Evolutionary conservation across 2,329 filamentous ascomycete genomes (phyloP).

Genomic region (Aspergillus felis): DNA sequence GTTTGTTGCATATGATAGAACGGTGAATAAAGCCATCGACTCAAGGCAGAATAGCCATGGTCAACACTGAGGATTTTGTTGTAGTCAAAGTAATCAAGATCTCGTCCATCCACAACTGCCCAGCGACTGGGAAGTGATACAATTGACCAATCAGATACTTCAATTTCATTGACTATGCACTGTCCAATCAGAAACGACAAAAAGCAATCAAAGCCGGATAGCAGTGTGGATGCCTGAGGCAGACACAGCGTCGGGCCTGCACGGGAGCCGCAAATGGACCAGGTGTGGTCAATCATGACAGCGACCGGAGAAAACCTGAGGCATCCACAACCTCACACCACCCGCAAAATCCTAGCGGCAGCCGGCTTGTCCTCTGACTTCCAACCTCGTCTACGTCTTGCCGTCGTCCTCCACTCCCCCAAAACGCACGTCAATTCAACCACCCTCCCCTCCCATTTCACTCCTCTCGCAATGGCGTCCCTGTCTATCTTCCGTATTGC

Average conservation of each 20-base stretch:
- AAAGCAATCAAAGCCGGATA: constrained; percentile 18
- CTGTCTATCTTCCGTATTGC: constrained; percentile 66
- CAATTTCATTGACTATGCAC: background rate
- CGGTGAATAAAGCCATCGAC: background rate
- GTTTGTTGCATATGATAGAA: background rate
- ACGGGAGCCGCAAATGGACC: constrained; percentile 16
- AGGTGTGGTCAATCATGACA: constrained; percentile 11
- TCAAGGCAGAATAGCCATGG: background rate
- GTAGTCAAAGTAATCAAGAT: too few relatives aligned
- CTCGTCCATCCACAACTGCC: too few relatives aligned
- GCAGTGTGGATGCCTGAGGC: constrained; percentile 24
- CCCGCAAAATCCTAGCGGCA: constrained; percentile 36
- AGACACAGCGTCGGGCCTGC: constrained; percentile 12
- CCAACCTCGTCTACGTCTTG: constrained; percentile 20
- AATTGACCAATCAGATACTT: constrained; percentile 9
- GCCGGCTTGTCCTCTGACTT: constrained; percentile 18
- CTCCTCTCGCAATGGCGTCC: constrained; percentile 56
- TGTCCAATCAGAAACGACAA: constrained; percentile 24
- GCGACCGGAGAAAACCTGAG: constrained; percentile 14
- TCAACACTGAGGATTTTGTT: background rate
- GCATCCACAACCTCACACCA: constrained; percentile 32
- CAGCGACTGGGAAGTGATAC: too few relatives aligned
- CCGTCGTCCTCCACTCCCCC: constrained; percentile 11
- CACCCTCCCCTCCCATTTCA: constrained; percentile 24
- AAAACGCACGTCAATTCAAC: constrained; percentile 19